Conservation (phyloP, 257 asterid species). For the Lavandula angustifolia region DNA sequence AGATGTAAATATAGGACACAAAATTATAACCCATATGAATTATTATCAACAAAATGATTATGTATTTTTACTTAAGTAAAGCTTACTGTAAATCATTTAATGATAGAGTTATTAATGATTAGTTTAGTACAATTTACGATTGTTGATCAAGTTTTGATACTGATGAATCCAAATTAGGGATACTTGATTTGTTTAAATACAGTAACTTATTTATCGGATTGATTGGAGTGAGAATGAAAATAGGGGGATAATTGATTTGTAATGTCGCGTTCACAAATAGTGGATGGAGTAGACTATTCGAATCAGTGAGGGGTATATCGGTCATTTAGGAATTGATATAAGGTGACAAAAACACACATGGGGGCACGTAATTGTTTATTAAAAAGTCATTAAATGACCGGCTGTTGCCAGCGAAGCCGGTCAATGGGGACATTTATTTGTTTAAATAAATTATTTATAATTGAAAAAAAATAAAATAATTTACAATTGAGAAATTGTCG, state of each 20-base stretch:
- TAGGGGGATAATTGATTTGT: background rate
- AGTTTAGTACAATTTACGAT: no score
- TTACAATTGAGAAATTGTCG: slow-evolving; percentile 22
- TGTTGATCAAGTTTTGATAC: no score
- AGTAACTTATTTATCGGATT: no score
- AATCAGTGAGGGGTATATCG: slow-evolving; percentile 11
- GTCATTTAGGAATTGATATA: background rate
- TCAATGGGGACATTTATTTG: background rate
- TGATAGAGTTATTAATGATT: no score
- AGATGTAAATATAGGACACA: no score
- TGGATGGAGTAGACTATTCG: slow-evolving; percentile 1
- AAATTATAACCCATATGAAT: no score
- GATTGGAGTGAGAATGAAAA: background rate
- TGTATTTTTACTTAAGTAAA: no score
- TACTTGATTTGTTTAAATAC: no score
- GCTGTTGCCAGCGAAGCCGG: slow-evolving; percentile 34
- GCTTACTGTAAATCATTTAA: no score
- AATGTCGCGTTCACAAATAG: background rate
- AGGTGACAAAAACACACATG: slow-evolving; percentile 26
- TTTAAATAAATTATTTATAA: background rate
- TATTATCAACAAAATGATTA: no score
- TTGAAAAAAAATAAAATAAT: background rate
- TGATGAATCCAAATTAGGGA: no score
- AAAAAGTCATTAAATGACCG: slow-evolving; percentile 26
- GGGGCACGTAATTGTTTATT: slow-evolving; percentile 24